phyloP scores from a whole-genome alignment of 2,329 filamentous ascomycete genomes.

The Xylaria polymorpha region DNA sequence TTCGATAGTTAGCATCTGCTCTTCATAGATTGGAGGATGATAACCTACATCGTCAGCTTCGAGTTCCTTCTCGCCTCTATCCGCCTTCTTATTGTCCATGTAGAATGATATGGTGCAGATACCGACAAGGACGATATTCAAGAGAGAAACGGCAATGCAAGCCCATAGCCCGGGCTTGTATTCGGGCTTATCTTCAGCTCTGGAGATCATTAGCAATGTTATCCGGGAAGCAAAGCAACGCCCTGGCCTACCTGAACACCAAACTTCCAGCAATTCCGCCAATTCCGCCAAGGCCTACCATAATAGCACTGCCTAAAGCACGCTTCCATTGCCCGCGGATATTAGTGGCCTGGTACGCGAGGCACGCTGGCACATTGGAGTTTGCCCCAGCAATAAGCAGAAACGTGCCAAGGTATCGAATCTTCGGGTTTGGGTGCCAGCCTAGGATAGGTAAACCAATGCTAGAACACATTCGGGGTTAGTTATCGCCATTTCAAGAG shows the following conservation, averaged over 20 bases:
- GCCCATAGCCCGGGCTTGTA: conserved; percentile 68
- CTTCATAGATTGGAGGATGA: background rate
- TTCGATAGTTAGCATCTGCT: conserved; percentile 25
- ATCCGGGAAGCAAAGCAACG: background rate
- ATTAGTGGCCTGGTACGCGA: conserved; percentile 89
- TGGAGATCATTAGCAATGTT: conserved; percentile 30
- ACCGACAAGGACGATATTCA: conserved; percentile 60
- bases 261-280: conserved; percentile 81
- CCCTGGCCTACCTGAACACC: conserved; percentile 67
- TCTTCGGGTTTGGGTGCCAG: conserved; percentile 65
- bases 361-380: conserved; percentile 77
- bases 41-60: conserved; percentile 63
- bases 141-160: conserved; percentile 62
- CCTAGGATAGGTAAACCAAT: conserved; percentile 80
- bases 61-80: conserved; percentile 64
- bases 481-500: background rate
- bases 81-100: conserved; percentile 61
- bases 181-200: conserved; percentile 58
- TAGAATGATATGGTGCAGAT: conserved; percentile 57
- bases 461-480: background rate
- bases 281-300: conserved; percentile 81
- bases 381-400: conserved; percentile 81
- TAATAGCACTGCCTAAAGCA: conserved; percentile 78
- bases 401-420: conserved; percentile 81
- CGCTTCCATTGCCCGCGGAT: conserved; percentile 91